These are phyloP conservation scores for Urostyla sp. DNA, from an alignment of 73 alveolate genomes.

Conservation along the genomic window DNA sequence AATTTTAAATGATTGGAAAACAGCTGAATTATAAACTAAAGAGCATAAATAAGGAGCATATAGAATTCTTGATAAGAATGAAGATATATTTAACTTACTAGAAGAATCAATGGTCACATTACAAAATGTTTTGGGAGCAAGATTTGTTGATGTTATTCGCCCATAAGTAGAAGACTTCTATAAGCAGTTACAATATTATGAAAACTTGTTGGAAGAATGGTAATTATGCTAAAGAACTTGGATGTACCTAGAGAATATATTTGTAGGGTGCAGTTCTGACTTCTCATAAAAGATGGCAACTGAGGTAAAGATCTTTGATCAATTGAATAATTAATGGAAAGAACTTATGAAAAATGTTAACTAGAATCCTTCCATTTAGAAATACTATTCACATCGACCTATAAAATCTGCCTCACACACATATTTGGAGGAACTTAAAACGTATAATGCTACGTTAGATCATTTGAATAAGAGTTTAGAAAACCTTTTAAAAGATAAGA, in stretches of 20 bases:
- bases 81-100: conserved; percentile 90
- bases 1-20: conserved; percentile 92
- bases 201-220: conserved; percentile 98
- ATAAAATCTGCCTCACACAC: conserved; percentile 74
- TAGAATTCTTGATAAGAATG: conserved; percentile 90
- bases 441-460: conserved; percentile 88
- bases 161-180: conserved; percentile 92
- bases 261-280: conserved; percentile 90
- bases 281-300: conserved; percentile 86
- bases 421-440: conserved; percentile 77
- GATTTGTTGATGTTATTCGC: conserved; percentile 92
- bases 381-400: too few species aligned
- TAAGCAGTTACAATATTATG: conserved; percentile 83
- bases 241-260: conserved; percentile 97
- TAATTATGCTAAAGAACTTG: conserved; percentile 97
- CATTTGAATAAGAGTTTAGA: conserved; percentile 95
- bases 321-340: conserved; percentile 76
- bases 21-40: conserved; percentile 86
- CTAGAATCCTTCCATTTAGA: conserved; percentile 32
- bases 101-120: conserved; percentile 96
- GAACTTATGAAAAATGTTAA: conserved; percentile 75
- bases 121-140: conserved; percentile 85
- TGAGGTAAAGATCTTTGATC: conserved; percentile 63
- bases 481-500: conserved; percentile 85
- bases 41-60: conserved; percentile 89